Percentiles rank a stretch among this genome's conserved stretches.
These are phyloP conservation scores for Cenchrus fungigraminus DNA, from an alignment of 176 grass and related monocot genomes.

Conservation along the genomic window DNA sequence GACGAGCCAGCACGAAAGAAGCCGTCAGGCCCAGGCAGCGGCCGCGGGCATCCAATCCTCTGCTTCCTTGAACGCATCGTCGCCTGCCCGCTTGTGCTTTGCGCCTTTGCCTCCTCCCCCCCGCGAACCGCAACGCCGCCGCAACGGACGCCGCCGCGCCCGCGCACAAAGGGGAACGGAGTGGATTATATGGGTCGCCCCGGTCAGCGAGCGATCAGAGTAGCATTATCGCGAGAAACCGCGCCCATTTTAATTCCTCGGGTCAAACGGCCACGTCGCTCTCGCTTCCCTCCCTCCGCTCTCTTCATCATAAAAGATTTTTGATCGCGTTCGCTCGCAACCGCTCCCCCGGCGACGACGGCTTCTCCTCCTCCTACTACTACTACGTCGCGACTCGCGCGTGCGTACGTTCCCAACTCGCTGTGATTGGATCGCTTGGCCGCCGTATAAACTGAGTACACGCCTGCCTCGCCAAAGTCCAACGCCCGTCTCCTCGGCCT, in stretches of 20 bases:
- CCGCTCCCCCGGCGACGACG: constrained; percentile 20
- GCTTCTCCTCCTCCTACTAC: neutral
- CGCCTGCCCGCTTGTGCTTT: neutral
- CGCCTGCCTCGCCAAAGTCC: neutral
- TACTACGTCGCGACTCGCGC: neutral
- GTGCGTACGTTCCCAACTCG: neutral
- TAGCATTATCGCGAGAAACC: constrained; percentile 38
- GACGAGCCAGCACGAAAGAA: neutral
- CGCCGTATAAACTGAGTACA: neutral
- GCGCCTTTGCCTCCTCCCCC: neutral
- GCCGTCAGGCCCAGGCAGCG: neutral
- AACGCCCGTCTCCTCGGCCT: neutral
- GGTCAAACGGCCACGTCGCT: constrained; percentile 28
- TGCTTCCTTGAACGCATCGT: constrained; percentile 7
- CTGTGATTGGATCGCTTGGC: neutral
- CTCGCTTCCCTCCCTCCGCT: neutral
- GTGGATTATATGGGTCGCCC: neutral
- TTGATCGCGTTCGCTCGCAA: constrained; percentile 14
- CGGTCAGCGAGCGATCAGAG: constrained; percentile 32
- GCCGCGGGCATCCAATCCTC: neutral
- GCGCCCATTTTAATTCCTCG: constrained; percentile 7
- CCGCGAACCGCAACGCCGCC: neutral
- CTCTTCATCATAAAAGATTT: neutral
- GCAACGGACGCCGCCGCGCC: neutral
- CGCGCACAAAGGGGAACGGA: neutral